Conservation (phyloP, 2,329 filamentous ascomycete genomes). For the Dryadomyces quercivorus region DNA sequence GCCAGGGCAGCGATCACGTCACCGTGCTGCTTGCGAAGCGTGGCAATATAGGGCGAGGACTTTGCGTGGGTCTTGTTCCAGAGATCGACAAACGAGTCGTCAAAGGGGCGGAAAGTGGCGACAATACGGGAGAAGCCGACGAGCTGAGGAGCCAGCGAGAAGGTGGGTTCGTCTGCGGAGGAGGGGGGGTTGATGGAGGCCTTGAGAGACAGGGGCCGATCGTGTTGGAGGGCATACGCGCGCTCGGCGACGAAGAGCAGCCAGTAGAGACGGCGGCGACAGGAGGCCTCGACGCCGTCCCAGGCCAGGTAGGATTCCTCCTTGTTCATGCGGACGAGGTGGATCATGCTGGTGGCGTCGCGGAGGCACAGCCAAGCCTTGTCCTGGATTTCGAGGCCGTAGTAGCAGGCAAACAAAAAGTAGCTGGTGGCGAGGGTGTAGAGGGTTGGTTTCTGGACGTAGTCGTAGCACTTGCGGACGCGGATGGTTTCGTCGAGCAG, state of each 20-base stretch:
- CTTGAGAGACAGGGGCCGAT: conserved; percentile 57
- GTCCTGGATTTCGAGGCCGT: conserved; percentile 59
- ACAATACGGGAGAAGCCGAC: conserved; percentile 47
- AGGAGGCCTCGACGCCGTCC: conserved; percentile 46
- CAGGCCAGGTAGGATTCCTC: conserved; percentile 50
- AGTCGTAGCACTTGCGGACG: conserved; percentile 52
- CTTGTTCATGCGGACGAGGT: conserved; percentile 47
- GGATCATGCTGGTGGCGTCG: conserved; percentile 60
- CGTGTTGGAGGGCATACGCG: conserved; percentile 59
- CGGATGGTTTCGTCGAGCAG: conserved; percentile 55
- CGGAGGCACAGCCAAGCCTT: conserved; percentile 71
- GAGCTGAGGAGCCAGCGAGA: conserved; percentile 39
- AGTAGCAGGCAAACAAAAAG: conserved; percentile 63
- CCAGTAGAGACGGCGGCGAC: conserved; percentile 60
- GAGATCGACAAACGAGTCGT: conserved; percentile 48
- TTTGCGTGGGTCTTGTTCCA: conserved; percentile 55
- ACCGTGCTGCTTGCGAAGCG: conserved; percentile 50
- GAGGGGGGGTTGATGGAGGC: conserved; percentile 56
- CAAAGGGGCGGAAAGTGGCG: conserved; percentile 52
- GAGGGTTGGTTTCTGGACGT: conserved; percentile 41
- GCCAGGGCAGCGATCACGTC: conserved; percentile 41
- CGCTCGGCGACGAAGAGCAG: conserved; percentile 59
- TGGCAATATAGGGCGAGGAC: conserved; percentile 41
- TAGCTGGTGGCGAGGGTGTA: conserved; percentile 61
- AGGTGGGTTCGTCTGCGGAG: conserved; percentile 46